A percentile compares a stretch with the other conserved stretches of the same genome.
Conservation (phyloP, 345 rosid species). For the Eutrema heterophyllum region DNA sequence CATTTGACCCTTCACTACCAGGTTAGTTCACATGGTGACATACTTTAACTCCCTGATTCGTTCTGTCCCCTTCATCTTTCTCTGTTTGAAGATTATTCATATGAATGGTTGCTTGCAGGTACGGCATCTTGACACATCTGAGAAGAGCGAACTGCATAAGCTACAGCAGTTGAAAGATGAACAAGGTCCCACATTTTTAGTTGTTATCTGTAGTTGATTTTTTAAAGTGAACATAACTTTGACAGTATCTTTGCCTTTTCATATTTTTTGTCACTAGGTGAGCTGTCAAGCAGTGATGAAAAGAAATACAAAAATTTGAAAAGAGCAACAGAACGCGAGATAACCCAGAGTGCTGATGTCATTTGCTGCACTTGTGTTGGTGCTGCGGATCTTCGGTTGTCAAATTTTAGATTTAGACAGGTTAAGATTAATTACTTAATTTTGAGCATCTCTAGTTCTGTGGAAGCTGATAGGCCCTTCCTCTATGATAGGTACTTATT, state of each 20-base stretch:
- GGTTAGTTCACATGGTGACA: constrained; percentile 42
- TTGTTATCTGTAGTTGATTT: constrained; percentile 1
- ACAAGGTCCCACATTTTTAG: constrained; percentile 56
- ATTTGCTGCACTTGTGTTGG: constrained; percentile 99
- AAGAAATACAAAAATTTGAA: constrained; percentile 95
- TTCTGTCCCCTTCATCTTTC: neutral
- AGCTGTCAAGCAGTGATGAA: constrained; percentile 97
- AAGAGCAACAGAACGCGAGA: constrained; percentile 96
- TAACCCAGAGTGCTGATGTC: constrained; percentile 99
- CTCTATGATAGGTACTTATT: constrained; percentile 74
- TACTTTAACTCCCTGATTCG: neutral
- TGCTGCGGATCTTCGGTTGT: constrained; percentile 96
- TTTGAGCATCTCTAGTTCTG: neutral
- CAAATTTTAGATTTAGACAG: constrained; percentile 99
- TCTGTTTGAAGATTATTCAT: neutral
- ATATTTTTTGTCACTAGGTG: constrained; percentile 47
- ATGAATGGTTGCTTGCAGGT: constrained; percentile 49
- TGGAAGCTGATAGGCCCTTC: constrained; percentile 21
- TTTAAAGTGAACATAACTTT: neutral
- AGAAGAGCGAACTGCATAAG: constrained; percentile 98
- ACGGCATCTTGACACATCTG: constrained; percentile 97
- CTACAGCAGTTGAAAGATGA: constrained; percentile 98
- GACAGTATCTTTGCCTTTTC: neutral
- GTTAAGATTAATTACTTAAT: constrained; percentile 32
- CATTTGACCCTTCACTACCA: constrained; percentile 99